phyloP scores from a whole-genome alignment of 768 basidiomycete species.

The Amanita polypyramis region DNA sequence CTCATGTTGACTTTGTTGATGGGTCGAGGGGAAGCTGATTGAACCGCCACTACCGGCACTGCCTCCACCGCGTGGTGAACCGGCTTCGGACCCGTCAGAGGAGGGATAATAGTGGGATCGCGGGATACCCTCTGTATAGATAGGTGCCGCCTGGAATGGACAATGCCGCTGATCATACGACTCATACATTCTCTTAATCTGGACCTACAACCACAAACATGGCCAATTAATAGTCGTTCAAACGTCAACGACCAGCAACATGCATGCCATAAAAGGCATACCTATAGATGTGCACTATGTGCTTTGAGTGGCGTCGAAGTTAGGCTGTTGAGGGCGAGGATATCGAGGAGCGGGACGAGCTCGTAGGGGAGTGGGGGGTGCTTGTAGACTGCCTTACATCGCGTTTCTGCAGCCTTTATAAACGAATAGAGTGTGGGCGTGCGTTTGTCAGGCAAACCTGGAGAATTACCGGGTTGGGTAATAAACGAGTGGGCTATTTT shows the following conservation, averaged over 20 bases:
- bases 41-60: neutral
- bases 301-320: neutral
- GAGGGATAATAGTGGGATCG: neutral
- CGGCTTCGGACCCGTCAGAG: conserved; percentile 1
- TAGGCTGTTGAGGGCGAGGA: neutral
- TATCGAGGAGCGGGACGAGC: neutral
- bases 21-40: neutral
- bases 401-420: conserved; percentile 3
- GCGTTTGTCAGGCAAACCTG: neutral
- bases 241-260: neutral
- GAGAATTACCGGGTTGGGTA: conserved; percentile 11
- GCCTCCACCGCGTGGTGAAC: conserved; percentile 4
- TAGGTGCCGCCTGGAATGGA: neutral
- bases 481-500: conserved; percentile 7
- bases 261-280: conserved; percentile 1
- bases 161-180: neutral
- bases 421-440: neutral
- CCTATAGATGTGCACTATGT: neutral
- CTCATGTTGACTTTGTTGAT: neutral
- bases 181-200: conserved; percentile 1
- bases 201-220: conserved; percentile 2
- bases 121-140: neutral
- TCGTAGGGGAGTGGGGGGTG: neutral
- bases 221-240: neutral
- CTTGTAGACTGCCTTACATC: neutral